phyloP scores from a whole-genome alignment of 805 yeast genomes.

The Pichia nakasei region DNA sequence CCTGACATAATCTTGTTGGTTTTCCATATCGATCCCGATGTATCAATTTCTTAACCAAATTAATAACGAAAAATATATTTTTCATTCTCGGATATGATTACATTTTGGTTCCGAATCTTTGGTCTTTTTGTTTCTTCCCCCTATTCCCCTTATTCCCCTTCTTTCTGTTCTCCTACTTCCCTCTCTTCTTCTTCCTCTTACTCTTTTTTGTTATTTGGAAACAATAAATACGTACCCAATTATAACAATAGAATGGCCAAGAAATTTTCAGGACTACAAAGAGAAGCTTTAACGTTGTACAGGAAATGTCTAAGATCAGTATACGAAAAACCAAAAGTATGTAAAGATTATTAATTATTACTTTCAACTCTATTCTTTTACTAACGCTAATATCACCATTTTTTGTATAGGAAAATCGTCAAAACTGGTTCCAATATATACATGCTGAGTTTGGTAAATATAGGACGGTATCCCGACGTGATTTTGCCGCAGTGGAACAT shows the following conservation, averaged over 20 bases:
- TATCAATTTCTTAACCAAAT: no score
- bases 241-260: slow-evolving; percentile 13
- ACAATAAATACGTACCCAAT: no score
- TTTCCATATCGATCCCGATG: no score
- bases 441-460: slow-evolving; percentile 55
- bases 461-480: slow-evolving; percentile 55
- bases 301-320: slow-evolving; percentile 39
- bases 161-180: no score
- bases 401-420: slow-evolving; percentile 19
- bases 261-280: slow-evolving; percentile 39
- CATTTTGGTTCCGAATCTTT: no score
- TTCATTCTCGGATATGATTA: background rate
- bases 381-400: background rate
- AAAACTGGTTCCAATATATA: slow-evolving; percentile 26
- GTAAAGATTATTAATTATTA: slow-evolving; percentile 6
- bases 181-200: no score
- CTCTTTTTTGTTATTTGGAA: no score
- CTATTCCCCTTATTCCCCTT: no score
- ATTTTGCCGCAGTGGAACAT: slow-evolving; percentile 80
- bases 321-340: slow-evolving; percentile 36
- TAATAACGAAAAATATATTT: no score
- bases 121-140: no score
- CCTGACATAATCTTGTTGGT: no score
- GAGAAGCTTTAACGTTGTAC: slow-evolving; percentile 42
- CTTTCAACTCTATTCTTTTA: background rate